Evolutionary conservation across 371 early-diverging fungal genomes (phyloP).

Genomic region (Massospora cicadina): DNA sequence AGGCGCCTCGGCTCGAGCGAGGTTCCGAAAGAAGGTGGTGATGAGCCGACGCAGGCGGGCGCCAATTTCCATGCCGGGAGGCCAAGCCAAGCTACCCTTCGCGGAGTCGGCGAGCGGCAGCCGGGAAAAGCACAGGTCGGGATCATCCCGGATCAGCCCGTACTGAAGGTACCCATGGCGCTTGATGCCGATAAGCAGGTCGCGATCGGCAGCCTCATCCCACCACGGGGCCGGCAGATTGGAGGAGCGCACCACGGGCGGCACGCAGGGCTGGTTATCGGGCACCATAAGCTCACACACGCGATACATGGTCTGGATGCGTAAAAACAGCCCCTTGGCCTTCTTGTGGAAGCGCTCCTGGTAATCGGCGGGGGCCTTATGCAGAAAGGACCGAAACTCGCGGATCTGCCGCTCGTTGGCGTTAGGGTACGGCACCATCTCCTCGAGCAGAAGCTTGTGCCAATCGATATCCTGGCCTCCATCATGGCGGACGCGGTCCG

Average conservation of each 20-base stretch:
- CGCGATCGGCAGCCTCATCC: slow-evolving; percentile 60
- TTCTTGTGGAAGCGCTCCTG: slow-evolving; percentile 52
- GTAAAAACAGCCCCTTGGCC: slow-evolving; percentile 43
- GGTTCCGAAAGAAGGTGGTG: slow-evolving; percentile 41
- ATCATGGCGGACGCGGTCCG: neutral
- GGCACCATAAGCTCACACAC: slow-evolving; percentile 47
- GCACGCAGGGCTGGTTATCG: slow-evolving; percentile 26
- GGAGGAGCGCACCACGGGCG: slow-evolving; percentile 26
- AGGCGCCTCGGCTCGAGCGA: slow-evolving; percentile 12
- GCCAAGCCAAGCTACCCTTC: slow-evolving; percentile 25
- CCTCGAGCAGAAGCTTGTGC: slow-evolving; percentile 12
- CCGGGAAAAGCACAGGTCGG: slow-evolving; percentile 46
- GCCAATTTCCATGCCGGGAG: slow-evolving; percentile 48
- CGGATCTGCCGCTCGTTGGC: slow-evolving; percentile 38
- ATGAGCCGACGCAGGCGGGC: slow-evolving; percentile 48
- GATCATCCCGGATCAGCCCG: slow-evolving; percentile 40
- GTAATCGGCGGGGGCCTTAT: slow-evolving; percentile 50
- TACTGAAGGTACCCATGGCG: slow-evolving; percentile 72
- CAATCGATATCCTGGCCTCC: neutral
- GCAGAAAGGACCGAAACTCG: slow-evolving; percentile 45
- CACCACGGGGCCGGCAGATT: slow-evolving; percentile 59
- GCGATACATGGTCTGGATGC: slow-evolving; percentile 55
- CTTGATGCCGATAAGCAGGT: slow-evolving; percentile 54
- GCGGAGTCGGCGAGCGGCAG: slow-evolving; percentile 23
- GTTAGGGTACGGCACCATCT: slow-evolving; percentile 34